Evolutionary conservation across 176 grass and related monocot species (phyloP), one percentile per base, ranked within the genome.

Genomic region (Oryza officinalis): DNA sequence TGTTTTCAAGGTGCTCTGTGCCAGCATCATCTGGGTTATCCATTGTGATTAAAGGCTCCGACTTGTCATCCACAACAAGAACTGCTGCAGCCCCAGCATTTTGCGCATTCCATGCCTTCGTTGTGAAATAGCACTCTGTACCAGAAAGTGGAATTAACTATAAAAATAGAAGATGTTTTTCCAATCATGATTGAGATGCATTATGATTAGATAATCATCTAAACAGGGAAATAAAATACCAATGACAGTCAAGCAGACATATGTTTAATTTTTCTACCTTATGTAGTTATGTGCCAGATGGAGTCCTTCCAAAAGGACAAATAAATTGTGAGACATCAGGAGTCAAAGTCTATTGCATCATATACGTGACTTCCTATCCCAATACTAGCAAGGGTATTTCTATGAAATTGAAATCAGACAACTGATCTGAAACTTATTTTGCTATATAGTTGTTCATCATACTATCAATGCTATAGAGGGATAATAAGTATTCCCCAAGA

Each of bases 101-200:
- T 80, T 97, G 94, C 67, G 94, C 89, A 68, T 92, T 97, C 94
- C 87, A 92, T 80, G 92, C 92, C 85, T 97, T 97, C 61, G 75
- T 79, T 65, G 94, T 97, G 85, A 97, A 97, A 92, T 80, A 94
- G 44, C 94, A 97, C 27, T 94, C 94, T 97, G 69, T 63, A 69
- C 43, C 15, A 80, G 28, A 82, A 84, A 81, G 67, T 7, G 65
- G 31, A 82, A 72, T 33, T 41, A 57, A 28, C 4, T 74, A 71
- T 30, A 78, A 6, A 82, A 85, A 81, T 49, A 74, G 49, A 81
- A 61, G 0, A 30, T 13, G 59, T 18, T 11, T 74, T 12, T 23
- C 17, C 23, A 50, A 23, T 49, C 70, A 76, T 61, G 6, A 27
- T 32, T 69, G 15, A 65, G 27, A 71, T 81, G 60, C 0, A 22